Percentiles rank a stretch among this genome's conserved stretches.
Evolutionary conservation across 495 filamentous ascomycete species (phyloP).

Genomic region (Talaromyces adpressus): DNA sequence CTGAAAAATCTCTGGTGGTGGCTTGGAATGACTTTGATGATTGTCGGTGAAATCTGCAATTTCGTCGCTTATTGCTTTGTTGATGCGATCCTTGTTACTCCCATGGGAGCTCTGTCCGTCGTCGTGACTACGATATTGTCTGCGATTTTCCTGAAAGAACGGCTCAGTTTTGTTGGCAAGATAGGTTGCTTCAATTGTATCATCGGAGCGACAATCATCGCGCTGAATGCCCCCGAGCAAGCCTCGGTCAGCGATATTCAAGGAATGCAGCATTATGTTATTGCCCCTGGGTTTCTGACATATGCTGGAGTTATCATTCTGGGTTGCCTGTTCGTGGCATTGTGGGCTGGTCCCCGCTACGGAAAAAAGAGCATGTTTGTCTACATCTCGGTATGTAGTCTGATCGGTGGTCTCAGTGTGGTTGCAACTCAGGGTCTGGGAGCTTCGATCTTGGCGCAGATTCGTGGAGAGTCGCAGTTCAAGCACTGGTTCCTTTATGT

Average conservation of each 20-base stretch:
- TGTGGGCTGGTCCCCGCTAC: conserved; percentile 84
- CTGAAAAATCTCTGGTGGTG: conserved; percentile 96
- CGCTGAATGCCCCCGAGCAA: conserved; percentile 83
- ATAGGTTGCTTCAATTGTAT: conserved; percentile 95
- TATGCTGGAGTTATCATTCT: conserved; percentile 83
- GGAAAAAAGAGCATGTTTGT: conserved; percentile 97
- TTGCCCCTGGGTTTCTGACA: conserved; percentile 76
- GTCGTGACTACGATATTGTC: conserved; percentile 90
- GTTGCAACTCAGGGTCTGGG: conserved; percentile 93
- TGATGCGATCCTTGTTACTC: conserved; percentile 93
- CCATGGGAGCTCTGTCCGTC: conserved; percentile 88
- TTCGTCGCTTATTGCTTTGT: conserved; percentile 97
- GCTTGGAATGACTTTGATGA: conserved; percentile 95
- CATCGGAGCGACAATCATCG: conserved; percentile 86
- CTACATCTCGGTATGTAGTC: conserved; percentile 91
- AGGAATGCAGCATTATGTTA: conserved; percentile 84
- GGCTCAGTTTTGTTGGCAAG: conserved; percentile 91
- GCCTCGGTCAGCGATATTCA: conserved; percentile 84
- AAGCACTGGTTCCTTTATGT: conserved; percentile 98
- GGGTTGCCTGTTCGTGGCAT: conserved; percentile 59
- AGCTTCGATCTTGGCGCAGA: conserved; percentile 83
- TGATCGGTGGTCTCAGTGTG: conserved; percentile 90
- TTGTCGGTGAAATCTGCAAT: conserved; percentile 93
- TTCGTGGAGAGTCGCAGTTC: conserved; percentile 74
- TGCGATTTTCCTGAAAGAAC: conserved; percentile 93